Evolutionary conservation across 805 yeast species (phyloP), one percentile per base, ranked within the genome.

Genomic region (Saccharomycopsis fibuligera): DNA sequence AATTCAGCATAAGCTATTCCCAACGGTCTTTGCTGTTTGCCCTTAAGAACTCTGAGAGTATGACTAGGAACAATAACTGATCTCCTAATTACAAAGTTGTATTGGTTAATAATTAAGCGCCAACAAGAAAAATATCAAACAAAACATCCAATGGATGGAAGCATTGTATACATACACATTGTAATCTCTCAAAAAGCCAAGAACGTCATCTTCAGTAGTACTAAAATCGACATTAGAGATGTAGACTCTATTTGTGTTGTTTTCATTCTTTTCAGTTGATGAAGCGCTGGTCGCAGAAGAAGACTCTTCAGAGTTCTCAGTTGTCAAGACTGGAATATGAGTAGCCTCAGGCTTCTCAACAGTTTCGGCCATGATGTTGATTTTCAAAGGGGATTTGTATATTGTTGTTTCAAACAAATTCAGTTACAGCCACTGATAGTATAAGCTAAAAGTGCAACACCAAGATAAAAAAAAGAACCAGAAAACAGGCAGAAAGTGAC

Each of bases 1-100:
- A 79, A 93, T 64, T 89, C 95, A 52, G 90, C 85, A 31, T 48
- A 48, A 3, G 95, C 97, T 61, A 78, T 73, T 3, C 93, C 91
- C 54, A 78, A 63, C 2, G 80, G 76, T 53, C 63, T 69, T 41
- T 68, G 71, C 9, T 65, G 67, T 35, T 58, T 60, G 5, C 58
- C 58, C 39, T 73, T 66, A 49, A 69, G 64, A 10, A 76, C 75
- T 30, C 75, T 67, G 16, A 76, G 68, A 2, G 79, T 74, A 54
- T 74, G 75, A 50, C 74, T 72, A 24, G 84, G 85, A 45, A 79
- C 70, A 54, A 79, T 63, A 2, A 78, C 75, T 22, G 68, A 67
- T 6, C 40, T 56, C 33, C 63, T 58, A 25, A 48, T 17, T 14
- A n/a, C n/a, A 17, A 35, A 14, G 38, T 30, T 23, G 31, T 27